Base-by-base conservation (phyloP, 176 grass and related monocot genomes). In the Zoysia pacifica region DNA sequence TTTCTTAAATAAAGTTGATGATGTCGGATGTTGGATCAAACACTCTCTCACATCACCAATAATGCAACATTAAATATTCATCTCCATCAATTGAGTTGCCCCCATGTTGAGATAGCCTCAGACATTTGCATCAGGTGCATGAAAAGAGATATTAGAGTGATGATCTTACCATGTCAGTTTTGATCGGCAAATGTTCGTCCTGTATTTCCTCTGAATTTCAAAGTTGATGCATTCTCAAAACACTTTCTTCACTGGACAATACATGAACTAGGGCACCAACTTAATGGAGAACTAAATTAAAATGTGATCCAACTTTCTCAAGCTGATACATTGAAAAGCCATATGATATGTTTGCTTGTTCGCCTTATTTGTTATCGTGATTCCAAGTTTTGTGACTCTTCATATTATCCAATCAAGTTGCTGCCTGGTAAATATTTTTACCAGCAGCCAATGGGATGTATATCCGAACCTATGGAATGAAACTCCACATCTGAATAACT, bases 31-130 rank as follows among this genome's bases (percentile, higher is more conserved):
- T 74, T 39, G 42, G 19, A 72, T 15, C 81, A 58, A 83, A 75
- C 49, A 67, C 40, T 64, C 74, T 64, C 82, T 53, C 37, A 53
- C 82, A 73, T 48, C 48, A 73, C 68, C 76, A 85, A 85, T 72
- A 65, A 79, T 67, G 48, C 76, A 79, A 67, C 51, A 76, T 77
- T 70, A 44, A 74, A 73, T 66, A 49, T 58, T 73, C 7, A 6
- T n/a, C 46, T 47, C 48, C 44, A 73, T 79, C 41, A 74, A 82
- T 52, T 65, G 58, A 55, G 39, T 43, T 41, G 41, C 49, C 39
- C 20, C 43, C 13, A 1, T 62, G 75, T 49, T 35, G 43, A 65
- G 7, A 73, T 52, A 74, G 4, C 35, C 4, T 52, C 0, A 54
- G 14, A 67, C 41, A 79, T 79, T 79, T 74, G 60, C 75, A 73